Base-by-base conservation (phyloP, 163 green algal genomes). In the Scenedesmus sp. region DNA sequence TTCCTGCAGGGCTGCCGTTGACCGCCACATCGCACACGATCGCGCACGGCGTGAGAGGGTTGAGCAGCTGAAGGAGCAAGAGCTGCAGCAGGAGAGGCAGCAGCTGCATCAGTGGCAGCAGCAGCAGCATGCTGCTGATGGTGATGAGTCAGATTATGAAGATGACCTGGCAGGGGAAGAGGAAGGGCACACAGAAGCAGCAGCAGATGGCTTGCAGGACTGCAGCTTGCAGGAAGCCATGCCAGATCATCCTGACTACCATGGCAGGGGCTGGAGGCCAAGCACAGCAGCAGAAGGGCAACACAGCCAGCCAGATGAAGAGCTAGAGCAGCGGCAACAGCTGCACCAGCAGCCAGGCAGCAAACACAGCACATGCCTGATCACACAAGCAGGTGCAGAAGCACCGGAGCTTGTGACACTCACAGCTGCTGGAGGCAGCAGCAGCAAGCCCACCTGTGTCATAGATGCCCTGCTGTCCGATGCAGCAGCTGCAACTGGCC, bases 71-170 rank as follows among this genome's bases (percentile, higher is more conserved):
- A 96, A 96, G 84, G 74, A 91, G 74, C 74, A 90, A 79, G 94
- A 97, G 91, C 90, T 97, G 5, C 23, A 93, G 74, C 92, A 83
- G n/a, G 94, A 96, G 90, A 79, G 94, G 52, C 55, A 88, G 16
- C 15, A 92, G 82, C 88, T 97, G 90, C 56, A 93, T 67, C 54
- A 92, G 23, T 95, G 93, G 94, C 89, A 95, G 89, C 9, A 84
- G 84, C 74, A 83, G 57, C 89, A 92, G 90, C n/a, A 90, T 86
- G 52, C 88, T 64, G 93, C 86, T 9, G 94, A 93, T 64, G 92
- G 91, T 20, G 94, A 94, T 67, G 95, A 96, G 59, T 95, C 93
- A 54, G 95, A 97, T 56, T 95, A 96, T 86, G 94, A 97, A 34
- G 94, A 96, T 82, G 94, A 95, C 52, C 6, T 79, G 70, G 87